A percentile compares a stretch with the other conserved stretches of the same genome.
These are phyloP conservation scores for Leishmania arabica DNA, from an alignment of 208 protist species.

Conservation along the genomic window DNA sequence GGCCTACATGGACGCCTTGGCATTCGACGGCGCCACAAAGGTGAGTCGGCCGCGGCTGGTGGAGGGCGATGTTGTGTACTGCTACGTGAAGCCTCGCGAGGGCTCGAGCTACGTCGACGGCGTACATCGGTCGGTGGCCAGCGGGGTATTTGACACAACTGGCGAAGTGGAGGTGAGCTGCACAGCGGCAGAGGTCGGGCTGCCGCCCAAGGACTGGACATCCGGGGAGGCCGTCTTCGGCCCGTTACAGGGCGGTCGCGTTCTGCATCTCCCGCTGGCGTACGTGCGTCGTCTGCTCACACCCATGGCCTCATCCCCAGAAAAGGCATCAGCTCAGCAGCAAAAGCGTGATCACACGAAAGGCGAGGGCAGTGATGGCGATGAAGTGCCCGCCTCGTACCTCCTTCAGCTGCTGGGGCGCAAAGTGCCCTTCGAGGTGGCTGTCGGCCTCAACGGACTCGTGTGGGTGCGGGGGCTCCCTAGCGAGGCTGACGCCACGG, in stretches of 20 bases:
- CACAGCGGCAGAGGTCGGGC: slow-evolving; percentile 66
- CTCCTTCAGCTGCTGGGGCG: slow-evolving; percentile 63
- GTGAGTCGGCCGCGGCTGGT: slow-evolving; percentile 64
- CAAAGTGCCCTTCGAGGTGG: slow-evolving; percentile 75
- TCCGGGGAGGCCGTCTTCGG: slow-evolving; percentile 82
- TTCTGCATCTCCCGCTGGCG: slow-evolving; percentile 64
- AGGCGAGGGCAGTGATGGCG: slow-evolving; percentile 8
- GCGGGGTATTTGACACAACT: slow-evolving; percentile 1
- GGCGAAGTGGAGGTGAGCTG: slow-evolving; percentile 77
- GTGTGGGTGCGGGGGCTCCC: slow-evolving; percentile 80
- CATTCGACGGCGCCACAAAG: slow-evolving; percentile 89
- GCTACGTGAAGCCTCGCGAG: slow-evolving; percentile 53
- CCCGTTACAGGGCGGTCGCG: slow-evolving; percentile 61
- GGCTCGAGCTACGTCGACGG: slow-evolving; percentile 29
- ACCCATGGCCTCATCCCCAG: slow-evolving; percentile 13
- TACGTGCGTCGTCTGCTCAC: slow-evolving; percentile 71
- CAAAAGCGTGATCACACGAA: slow-evolving; percentile 29
- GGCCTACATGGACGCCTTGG: slow-evolving; percentile 68
- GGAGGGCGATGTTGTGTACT: slow-evolving; percentile 82
- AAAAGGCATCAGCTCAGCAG: background rate
- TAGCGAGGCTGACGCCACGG: slow-evolving; percentile 45
- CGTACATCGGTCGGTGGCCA: background rate
- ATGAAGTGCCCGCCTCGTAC: slow-evolving; percentile 46
- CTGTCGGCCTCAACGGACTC: slow-evolving; percentile 76
- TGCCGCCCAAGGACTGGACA: slow-evolving; percentile 83